phyloP scores from a whole-genome alignment of 176 grass and related monocot genomes.

The Dactylis glomerata region DNA sequence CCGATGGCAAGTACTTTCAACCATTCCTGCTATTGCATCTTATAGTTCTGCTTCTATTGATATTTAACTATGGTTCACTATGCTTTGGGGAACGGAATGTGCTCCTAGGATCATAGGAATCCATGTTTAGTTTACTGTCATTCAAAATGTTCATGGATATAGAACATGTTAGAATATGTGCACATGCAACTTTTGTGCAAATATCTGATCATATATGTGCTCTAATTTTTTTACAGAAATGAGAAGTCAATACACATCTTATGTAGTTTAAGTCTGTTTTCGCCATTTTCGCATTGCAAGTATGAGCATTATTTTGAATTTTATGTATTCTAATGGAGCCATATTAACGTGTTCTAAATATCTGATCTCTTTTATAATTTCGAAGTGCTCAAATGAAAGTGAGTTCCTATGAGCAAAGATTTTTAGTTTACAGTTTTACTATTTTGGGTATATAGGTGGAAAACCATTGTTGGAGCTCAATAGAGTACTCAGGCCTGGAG shows the following conservation, averaged over 20 bases:
- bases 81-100: background rate
- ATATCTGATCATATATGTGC: background rate
- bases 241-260: background rate
- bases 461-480: conserved; percentile 85
- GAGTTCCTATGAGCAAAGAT: conserved; percentile 1
- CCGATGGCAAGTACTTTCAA: conserved; percentile 63
- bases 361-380: background rate
- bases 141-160: background rate
- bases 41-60: background rate
- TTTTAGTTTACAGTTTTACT: background rate
- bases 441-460: conserved; percentile 53
- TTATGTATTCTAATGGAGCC: background rate
- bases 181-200: background rate
- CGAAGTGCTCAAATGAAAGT: background rate
- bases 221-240: background rate
- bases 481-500: conserved; percentile 91
- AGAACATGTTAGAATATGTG: background rate
- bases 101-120: background rate
- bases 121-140: background rate
- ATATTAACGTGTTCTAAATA: background rate
- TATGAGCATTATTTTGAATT: background rate
- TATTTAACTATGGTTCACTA: background rate
- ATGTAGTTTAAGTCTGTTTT: background rate
- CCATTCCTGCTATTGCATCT: conserved; percentile 27
- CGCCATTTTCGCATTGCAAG: background rate